Conservation (phyloP, 331 rosid species). For the Quercus tomentella region DNA sequence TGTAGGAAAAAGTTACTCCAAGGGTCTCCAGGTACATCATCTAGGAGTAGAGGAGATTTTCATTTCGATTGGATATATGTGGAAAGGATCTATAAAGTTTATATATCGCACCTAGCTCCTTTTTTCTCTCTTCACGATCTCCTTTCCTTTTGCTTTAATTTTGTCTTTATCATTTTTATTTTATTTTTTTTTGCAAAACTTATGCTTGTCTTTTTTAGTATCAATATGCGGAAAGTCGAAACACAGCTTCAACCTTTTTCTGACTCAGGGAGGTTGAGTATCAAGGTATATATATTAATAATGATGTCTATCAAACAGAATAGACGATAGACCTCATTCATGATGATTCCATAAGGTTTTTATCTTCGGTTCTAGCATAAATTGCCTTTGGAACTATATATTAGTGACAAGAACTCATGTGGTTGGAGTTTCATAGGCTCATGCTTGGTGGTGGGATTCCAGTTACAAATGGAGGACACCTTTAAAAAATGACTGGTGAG, state of each 20-base stretch:
- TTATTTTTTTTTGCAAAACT: slow-evolving; percentile 2
- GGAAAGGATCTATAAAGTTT: slow-evolving; percentile 24
- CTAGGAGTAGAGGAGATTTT: slow-evolving; percentile 3
- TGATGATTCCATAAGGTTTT: slow-evolving; percentile 4
- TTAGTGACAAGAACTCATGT: too few species aligned
- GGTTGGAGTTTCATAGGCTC: too few species aligned
- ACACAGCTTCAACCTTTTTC: slow-evolving; percentile 5
- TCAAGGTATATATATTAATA: not conserved
- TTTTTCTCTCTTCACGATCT: slow-evolving; percentile 2
- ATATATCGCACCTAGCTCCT: slow-evolving; percentile 19
- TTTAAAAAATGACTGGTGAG: too few species aligned
- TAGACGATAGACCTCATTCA: not conserved
- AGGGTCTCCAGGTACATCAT: slow-evolving; percentile 14
- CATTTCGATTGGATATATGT: slow-evolving; percentile 15
- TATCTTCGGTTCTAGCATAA: too few species aligned
- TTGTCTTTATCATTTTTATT: slow-evolving; percentile 12
- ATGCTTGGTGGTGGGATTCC: too few species aligned
- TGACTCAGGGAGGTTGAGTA: slow-evolving; percentile 7
- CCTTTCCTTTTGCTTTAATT: slow-evolving; percentile 17
- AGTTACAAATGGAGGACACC: too few species aligned
- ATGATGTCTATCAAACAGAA: not conserved
- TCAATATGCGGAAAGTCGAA: not conserved
- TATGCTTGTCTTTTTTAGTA: not conserved
- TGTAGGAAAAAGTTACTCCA: not conserved
- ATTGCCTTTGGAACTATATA: too few species aligned